Evolutionary conservation across 2,329 filamentous ascomycete species (phyloP).

Genomic region (Exophiala mesophila): DNA sequence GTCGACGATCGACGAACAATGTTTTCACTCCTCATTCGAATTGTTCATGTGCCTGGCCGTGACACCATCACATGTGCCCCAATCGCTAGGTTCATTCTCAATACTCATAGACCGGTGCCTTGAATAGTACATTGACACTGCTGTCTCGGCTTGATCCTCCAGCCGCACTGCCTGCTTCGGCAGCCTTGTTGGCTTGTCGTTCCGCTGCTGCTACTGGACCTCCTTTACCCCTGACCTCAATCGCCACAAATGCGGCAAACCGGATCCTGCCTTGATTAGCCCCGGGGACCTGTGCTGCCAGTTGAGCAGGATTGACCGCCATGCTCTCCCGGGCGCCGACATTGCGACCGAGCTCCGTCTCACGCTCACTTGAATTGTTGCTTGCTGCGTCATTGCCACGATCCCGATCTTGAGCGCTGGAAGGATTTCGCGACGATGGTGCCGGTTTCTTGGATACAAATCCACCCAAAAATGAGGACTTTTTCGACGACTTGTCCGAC

Average conservation of each 20-base stretch:
- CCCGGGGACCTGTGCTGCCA: conserved; percentile 14
- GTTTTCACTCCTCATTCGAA: too few relatives aligned
- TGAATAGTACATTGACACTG: conserved; percentile 60
- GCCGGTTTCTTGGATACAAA: conserved; percentile 36
- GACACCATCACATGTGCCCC: too few relatives aligned
- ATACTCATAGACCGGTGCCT: conserved; percentile 63
- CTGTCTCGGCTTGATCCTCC: conserved; percentile 12
- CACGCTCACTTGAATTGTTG: conserved; percentile 11
- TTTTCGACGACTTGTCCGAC: conserved; percentile 34
- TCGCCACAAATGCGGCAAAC: conserved; percentile 68
- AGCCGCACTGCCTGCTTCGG: conserved; percentile 18
- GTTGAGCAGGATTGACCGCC: conserved; percentile 13
- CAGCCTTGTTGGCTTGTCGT: conserved; percentile 6
- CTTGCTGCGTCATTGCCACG: conserved; percentile 27
- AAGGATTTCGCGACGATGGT: conserved; percentile 9
- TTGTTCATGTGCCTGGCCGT: too few relatives aligned
- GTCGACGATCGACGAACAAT: too few relatives aligned
- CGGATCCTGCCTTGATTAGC: conserved; percentile 52
- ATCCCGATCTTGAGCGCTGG: conserved; percentile 8
- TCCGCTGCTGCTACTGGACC: conserved; percentile 7
- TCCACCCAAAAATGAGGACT: conserved; percentile 37
- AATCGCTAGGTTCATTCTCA: too few relatives aligned
- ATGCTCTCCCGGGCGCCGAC: conserved; percentile 16
- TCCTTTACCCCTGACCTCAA: conserved; percentile 66
- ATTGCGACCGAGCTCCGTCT: conserved; percentile 14